A percentile compares a stretch with the other conserved stretches of the same genome.
These are phyloP conservation scores for Botrytis medusae DNA, from an alignment of 2,329 filamentous ascomycete species.

Conservation along the genomic window DNA sequence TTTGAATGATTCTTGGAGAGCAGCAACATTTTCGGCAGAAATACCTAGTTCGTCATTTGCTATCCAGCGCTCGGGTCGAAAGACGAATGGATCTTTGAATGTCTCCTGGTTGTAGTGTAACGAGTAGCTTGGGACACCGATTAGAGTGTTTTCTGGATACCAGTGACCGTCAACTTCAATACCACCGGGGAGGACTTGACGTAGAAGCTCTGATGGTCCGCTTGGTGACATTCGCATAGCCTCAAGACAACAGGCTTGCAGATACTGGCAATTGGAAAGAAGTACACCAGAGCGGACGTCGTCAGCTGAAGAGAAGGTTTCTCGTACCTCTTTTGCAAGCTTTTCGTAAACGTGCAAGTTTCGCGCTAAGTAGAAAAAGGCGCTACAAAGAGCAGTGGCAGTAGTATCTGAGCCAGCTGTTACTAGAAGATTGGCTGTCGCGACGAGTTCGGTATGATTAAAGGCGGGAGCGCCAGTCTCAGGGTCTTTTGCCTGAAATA, in stretches of 20 bases:
- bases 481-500: constrained; percentile 91
- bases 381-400: background rate
- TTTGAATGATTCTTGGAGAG: constrained; percentile 12
- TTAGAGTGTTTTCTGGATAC: constrained; percentile 44
- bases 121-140: constrained; percentile 48
- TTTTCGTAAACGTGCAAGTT: background rate
- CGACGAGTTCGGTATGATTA: background rate
- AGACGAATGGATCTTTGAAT: constrained; percentile 45
- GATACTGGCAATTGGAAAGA: constrained; percentile 11
- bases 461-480: constrained; percentile 80
- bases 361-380: background rate
- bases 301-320: background rate
- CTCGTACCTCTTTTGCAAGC: constrained; percentile 42
- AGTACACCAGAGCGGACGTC: background rate
- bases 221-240: constrained; percentile 24
- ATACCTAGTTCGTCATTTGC: constrained; percentile 20
- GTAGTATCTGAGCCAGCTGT: background rate
- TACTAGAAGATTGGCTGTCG: background rate
- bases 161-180: constrained; percentile 34
- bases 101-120: constrained; percentile 48
- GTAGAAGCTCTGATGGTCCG: constrained; percentile 6
- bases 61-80: constrained; percentile 33
- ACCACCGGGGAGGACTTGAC: background rate
- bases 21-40: constrained; percentile 24
- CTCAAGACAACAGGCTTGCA: constrained; percentile 21